A percentile compares a stretch with the other conserved stretches of the same genome.
phyloP scores from a whole-genome alignment of 192 early-diverging fungal species.

The Rhizoclosmatium globosum region DNA sequence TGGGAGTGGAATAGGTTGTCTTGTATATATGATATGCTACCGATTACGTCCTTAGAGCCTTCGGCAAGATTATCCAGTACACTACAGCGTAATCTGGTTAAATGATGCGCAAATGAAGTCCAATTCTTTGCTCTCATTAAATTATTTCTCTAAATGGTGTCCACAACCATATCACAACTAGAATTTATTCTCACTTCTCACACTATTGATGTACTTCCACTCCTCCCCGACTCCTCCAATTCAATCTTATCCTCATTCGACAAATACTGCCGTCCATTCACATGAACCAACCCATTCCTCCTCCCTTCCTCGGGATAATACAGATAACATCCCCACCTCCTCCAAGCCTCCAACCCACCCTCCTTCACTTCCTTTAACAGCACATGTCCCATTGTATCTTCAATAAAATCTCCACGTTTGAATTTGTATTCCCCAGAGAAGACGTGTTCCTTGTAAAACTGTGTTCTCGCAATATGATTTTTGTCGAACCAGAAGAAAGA shows the following conservation, averaged over 20 bases:
- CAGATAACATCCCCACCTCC: conserved; percentile 32
- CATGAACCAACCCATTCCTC: not conserved
- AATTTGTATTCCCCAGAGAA: conserved; percentile 36
- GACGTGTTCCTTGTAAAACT: conserved; percentile 37
- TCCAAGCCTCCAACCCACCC: conserved; percentile 25
- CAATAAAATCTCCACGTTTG: conserved; percentile 53
- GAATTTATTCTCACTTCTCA: no score
- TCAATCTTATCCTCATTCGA: not conserved
- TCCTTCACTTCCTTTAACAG: conserved; percentile 40
- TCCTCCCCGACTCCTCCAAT: not conserved
- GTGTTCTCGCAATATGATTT: conserved; percentile 37
- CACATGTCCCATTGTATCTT: conserved; percentile 49
- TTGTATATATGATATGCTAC: no score
- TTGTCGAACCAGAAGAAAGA: conserved; percentile 54
- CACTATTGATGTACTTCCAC: no score
- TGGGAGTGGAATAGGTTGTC: no score
- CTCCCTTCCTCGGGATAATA: conserved; percentile 31
- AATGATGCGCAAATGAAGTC: no score
- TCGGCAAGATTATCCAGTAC: no score
- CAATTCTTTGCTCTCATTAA: no score
- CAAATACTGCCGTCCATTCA: conserved; percentile 1
- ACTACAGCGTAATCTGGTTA: no score
- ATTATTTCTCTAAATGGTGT: no score
- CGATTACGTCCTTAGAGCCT: no score
- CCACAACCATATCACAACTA: no score